A percentile compares a stretch with the other conserved stretches of the same genome.
Conservation (phyloP, 2,329 filamentous ascomycete genomes). For the Massarina eburnea region DNA sequence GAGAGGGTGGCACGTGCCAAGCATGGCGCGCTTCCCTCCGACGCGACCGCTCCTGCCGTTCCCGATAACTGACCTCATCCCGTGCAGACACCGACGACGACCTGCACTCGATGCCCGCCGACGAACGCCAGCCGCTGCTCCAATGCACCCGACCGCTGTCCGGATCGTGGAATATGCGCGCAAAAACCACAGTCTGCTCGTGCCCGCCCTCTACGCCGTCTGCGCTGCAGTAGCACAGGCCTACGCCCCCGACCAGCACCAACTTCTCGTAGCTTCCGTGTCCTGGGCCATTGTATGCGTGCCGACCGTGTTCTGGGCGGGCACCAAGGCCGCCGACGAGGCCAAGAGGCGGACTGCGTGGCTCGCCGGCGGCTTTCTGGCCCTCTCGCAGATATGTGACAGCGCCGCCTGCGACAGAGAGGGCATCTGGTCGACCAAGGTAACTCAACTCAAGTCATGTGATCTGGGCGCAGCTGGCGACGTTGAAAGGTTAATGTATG, state of each 20-base stretch:
- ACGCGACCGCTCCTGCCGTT: neutral
- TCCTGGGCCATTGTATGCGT: constrained; percentile 48
- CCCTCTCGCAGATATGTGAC: constrained; percentile 48
- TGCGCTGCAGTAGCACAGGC: constrained; percentile 37
- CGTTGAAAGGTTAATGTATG: constrained; percentile 1
- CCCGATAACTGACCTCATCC: neutral
- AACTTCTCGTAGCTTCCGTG: constrained; percentile 46
- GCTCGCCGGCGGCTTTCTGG: constrained; percentile 47
- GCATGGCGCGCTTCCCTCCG: neutral
- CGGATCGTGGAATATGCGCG: constrained; percentile 34
- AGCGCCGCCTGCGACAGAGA: constrained; percentile 46
- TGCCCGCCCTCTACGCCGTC: constrained; percentile 39
- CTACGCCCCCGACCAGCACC: constrained; percentile 41
- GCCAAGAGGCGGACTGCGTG: constrained; percentile 36
- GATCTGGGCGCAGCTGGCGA: neutral
- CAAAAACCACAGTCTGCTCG: constrained; percentile 33
- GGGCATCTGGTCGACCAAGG: constrained; percentile 51
- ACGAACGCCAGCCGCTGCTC: constrained; percentile 35
- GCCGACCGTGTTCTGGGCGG: constrained; percentile 34
- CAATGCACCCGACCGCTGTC: constrained; percentile 42
- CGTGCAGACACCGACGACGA: neutral
- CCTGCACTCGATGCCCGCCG: constrained; percentile 27
- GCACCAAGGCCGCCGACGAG: constrained; percentile 31
- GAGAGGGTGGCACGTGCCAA: neutral
- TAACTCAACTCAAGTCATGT: constrained; percentile 19